A percentile compares a stretch with the other conserved stretches of the same genome.
These are phyloP conservation scores for Exophiala spinifera DNA, from an alignment of 2,329 filamentous ascomycete genomes.

Conservation along the genomic window DNA sequence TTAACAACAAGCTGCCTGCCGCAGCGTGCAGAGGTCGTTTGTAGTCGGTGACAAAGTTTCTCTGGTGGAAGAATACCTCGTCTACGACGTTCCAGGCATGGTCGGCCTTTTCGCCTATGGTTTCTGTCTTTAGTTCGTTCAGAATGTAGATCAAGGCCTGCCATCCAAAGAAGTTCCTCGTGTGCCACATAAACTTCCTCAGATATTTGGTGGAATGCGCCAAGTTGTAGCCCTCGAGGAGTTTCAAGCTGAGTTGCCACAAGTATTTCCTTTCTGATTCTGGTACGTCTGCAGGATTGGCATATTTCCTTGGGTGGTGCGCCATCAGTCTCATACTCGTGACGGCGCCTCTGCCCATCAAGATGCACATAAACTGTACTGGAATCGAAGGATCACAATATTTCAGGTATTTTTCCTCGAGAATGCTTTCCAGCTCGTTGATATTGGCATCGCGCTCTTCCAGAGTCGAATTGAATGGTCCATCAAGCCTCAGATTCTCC, in stretches of 20 bases:
- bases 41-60: conserved; percentile 37
- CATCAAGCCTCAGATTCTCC: conserved; percentile 16
- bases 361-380: conserved; percentile 44
- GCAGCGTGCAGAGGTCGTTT: conserved; percentile 43
- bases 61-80: conserved; percentile 43
- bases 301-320: conserved; percentile 43
- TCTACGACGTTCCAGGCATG: conserved; percentile 48
- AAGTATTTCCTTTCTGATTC: conserved; percentile 39
- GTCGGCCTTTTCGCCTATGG: conserved; percentile 36
- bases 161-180: conserved; percentile 50
- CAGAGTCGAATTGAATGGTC: conserved; percentile 29
- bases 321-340: conserved; percentile 45
- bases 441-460: conserved; percentile 37
- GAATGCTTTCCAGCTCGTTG: conserved; percentile 48
- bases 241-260: conserved; percentile 40
- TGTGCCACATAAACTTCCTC: conserved; percentile 46
- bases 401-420: conserved; percentile 55
- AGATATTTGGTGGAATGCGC: conserved; percentile 39
- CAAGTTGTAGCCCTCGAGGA: conserved; percentile 41
- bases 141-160: conserved; percentile 53
- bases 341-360: conserved; percentile 45
- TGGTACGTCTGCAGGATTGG: conserved; percentile 31
- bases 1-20: conserved; percentile 42
- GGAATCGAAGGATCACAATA: conserved; percentile 52
- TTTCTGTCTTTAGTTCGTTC: conserved; percentile 39